Evolutionary conservation across 2,329 filamentous ascomycete species (phyloP).

Genomic region (Beauveria asiatica): DNA sequence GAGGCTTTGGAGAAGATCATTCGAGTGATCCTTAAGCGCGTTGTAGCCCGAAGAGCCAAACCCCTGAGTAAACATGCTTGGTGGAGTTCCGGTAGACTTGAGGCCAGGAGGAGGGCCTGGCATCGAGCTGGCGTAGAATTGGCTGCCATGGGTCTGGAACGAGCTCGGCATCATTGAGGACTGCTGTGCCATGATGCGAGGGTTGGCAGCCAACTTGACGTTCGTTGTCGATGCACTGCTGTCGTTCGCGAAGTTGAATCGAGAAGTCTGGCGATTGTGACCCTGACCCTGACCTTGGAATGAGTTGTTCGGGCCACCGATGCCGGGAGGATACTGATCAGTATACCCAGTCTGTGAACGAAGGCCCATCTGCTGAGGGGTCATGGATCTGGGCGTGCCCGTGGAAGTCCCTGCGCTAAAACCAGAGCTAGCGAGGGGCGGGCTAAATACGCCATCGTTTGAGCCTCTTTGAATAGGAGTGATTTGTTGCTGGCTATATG

Average conservation of each 20-base stretch:
- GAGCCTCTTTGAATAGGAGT: conserved; percentile 64
- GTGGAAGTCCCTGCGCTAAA: conserved; percentile 42
- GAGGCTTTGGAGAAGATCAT: conserved; percentile 66
- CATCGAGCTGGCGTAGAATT: conserved; percentile 77
- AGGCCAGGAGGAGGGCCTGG: conserved; percentile 90
- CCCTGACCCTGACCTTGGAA: conserved; percentile 48
- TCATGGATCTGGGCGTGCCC: conserved; percentile 60
- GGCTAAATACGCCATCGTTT: conserved; percentile 46
- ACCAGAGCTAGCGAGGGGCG: conserved; percentile 36
- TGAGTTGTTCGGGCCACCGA: conserved; percentile 36
- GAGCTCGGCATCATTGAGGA: conserved; percentile 73
- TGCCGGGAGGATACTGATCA: conserved; percentile 52
- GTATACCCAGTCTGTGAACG: conserved; percentile 53
- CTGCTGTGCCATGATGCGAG: conserved; percentile 75
- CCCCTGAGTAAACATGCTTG: conserved; percentile 87
- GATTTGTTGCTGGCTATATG: conserved; percentile 52
- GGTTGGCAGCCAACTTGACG: conserved; percentile 70
- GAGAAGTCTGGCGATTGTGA: conserved; percentile 75
- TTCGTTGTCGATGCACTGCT: conserved; percentile 39
- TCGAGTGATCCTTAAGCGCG: conserved; percentile 61
- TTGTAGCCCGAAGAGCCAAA: conserved; percentile 69
- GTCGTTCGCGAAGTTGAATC: conserved; percentile 83
- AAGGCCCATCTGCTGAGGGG: conserved; percentile 67
- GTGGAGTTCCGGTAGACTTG: conserved; percentile 90
- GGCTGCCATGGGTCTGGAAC: conserved; percentile 53